Conservation (phyloP, 1,284 basidiomycete genomes). For the Malassezia caprae region DNA sequence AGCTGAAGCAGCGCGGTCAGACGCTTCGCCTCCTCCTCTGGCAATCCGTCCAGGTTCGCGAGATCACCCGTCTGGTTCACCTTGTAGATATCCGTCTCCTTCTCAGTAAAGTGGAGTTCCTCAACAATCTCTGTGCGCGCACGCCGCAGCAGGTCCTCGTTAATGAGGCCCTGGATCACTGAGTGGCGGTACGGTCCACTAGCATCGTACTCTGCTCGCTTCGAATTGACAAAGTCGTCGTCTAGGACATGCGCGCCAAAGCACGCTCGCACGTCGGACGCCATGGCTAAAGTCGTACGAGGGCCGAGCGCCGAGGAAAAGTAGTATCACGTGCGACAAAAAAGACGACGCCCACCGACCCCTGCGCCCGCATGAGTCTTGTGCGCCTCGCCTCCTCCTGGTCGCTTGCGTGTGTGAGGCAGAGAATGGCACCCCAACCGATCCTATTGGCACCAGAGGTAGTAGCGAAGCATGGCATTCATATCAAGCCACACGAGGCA, state of each 20-base stretch:
- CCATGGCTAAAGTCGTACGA: conserved; percentile 1
- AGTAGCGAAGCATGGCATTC: conserved; percentile 31
- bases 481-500: conserved; percentile 28
- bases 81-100: conserved; percentile 99
- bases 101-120: conserved; percentile 83
- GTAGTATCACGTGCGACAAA: not conserved
- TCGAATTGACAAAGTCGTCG: conserved; percentile 16
- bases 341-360: conserved; percentile 1
- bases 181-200: conserved; percentile 69
- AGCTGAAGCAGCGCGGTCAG: conserved; percentile 56
- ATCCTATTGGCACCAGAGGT: conserved; percentile 31
- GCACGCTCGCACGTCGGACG: conserved; percentile 17
- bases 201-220: conserved; percentile 25
- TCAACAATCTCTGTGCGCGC: conserved; percentile 71
- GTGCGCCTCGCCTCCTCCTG: not conserved
- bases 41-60: conserved; percentile 75
- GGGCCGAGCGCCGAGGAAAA: not conserved
- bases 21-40: conserved; percentile 32
- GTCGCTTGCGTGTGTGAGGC: not conserved
- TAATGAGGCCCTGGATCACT: conserved; percentile 70
- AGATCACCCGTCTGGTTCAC: conserved; percentile 94
- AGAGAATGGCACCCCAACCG: conserved; percentile 39
- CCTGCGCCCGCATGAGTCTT: conserved; percentile 1
- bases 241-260: conserved; percentile 29
- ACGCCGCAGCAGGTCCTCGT: conserved; percentile 65